These are phyloP conservation scores for Trebouxia sp. DNA, from an alignment of 139 green algal genomes.

Conservation along the genomic window DNA sequence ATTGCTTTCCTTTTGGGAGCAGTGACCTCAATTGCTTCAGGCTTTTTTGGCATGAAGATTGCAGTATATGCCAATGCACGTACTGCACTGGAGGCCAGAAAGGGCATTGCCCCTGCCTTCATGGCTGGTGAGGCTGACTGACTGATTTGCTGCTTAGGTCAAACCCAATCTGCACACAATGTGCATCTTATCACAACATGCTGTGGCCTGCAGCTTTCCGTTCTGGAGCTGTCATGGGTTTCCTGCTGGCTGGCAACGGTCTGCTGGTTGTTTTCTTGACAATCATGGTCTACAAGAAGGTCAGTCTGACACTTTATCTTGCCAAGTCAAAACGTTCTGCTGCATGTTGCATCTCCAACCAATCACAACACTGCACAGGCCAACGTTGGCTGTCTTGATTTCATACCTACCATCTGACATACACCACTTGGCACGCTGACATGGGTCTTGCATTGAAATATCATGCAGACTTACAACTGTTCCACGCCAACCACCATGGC, in stretches of 20 bases:
- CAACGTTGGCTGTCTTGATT: too few relatives aligned
- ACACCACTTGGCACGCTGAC: too few relatives aligned
- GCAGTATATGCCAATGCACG: slow-evolving; percentile 97
- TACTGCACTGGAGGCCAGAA: slow-evolving; percentile 91
- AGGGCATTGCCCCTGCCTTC: slow-evolving; percentile 94
- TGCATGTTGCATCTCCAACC: too few relatives aligned
- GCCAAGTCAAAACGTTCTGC: too few relatives aligned
- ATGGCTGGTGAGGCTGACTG: slow-evolving; percentile 66
- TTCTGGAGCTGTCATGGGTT: slow-evolving; percentile 98
- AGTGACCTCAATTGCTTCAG: slow-evolving; percentile 88
- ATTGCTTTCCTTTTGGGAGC: slow-evolving; percentile 92
- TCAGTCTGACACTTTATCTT: too few relatives aligned
- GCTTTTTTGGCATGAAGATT: slow-evolving; percentile 97
- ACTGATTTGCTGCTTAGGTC: background rate
- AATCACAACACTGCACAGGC: too few relatives aligned
- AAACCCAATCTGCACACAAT: background rate
- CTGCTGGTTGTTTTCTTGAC: slow-evolving; percentile 87
- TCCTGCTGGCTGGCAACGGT: slow-evolving; percentile 87
- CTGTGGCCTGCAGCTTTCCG: slow-evolving; percentile 85
- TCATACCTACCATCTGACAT: too few relatives aligned
- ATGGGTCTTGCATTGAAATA: too few relatives aligned
- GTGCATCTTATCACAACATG: background rate
- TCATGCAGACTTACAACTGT: too few relatives aligned
- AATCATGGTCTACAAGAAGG: slow-evolving; percentile 73
- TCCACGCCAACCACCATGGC: too few relatives aligned